Percentiles rank a stretch among this genome's conserved stretches.
Evolutionary conservation across 2,329 filamentous ascomycete genomes (phyloP).

Genomic region (Neopestalotiopsis clavispora): DNA sequence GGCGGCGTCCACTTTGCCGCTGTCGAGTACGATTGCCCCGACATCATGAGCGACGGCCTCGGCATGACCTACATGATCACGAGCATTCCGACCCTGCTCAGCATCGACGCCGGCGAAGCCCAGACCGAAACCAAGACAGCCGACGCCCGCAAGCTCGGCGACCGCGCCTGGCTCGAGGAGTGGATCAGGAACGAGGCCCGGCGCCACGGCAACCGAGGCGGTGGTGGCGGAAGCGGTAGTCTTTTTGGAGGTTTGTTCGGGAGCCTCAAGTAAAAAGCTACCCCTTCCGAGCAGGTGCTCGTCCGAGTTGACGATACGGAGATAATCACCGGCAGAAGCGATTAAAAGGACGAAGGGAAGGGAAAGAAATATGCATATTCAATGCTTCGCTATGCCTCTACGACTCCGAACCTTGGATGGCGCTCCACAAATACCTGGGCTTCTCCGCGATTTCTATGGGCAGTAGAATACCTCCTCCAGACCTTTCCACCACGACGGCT

Average conservation of each 20-base stretch:
- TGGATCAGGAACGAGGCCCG: slow-evolving; percentile 59
- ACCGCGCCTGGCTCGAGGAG: slow-evolving; percentile 54
- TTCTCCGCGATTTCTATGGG: slow-evolving; percentile 39
- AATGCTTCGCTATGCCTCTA: slow-evolving; percentile 4
- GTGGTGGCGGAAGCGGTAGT: slow-evolving; percentile 40
- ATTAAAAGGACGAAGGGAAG: neutral
- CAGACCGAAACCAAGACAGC: slow-evolving; percentile 53
- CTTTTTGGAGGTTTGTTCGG: slow-evolving; percentile 37
- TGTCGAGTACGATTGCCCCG: slow-evolving; percentile 62
- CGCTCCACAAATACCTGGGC: neutral
- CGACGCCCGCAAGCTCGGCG: slow-evolving; percentile 53
- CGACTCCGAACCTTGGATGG: neutral
- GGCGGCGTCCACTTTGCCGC: slow-evolving; percentile 60
- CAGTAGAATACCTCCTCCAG: slow-evolving; percentile 73
- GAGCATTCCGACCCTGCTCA: slow-evolving; percentile 60
- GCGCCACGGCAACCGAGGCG: slow-evolving; percentile 49
- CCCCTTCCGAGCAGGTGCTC: neutral
- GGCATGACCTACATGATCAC: slow-evolving; percentile 63
- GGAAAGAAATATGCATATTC: neutral
- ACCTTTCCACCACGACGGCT: slow-evolving; percentile 71
- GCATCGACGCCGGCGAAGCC: slow-evolving; percentile 61
- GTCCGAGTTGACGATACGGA: neutral
- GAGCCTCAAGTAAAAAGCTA: slow-evolving; percentile 29
- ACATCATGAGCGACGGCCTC: slow-evolving; percentile 55
- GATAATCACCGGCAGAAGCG: neutral